phyloP scores from a whole-genome alignment of 2,329 filamentous ascomycete genomes.

The Apiospora marii region DNA sequence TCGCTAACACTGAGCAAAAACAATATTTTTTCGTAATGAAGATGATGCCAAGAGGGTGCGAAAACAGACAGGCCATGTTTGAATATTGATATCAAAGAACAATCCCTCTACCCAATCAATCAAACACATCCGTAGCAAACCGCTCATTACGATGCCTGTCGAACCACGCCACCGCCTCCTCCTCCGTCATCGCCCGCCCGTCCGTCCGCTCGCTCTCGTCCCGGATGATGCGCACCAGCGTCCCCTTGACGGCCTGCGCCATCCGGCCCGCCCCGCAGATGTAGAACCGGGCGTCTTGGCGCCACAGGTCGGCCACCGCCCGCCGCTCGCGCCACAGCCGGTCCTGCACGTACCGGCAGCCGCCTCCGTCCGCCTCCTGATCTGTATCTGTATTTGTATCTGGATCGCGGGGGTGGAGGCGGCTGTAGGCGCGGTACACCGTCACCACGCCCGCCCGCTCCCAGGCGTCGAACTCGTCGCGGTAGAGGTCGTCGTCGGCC shows the following conservation, averaged over 20 bases:
- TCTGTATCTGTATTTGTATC: too few relatives aligned
- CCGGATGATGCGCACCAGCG: conserved; percentile 5
- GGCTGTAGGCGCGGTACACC: conserved; percentile 67
- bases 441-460: conserved; percentile 65
- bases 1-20: too few relatives aligned
- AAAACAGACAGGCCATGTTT: too few relatives aligned
- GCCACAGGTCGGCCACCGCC: conserved; percentile 49
- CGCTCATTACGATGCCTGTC: conserved; percentile 18
- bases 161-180: conserved; percentile 15
- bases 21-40: too few relatives aligned
- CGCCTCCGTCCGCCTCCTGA: conserved; percentile 36
- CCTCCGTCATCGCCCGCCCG: neutral
- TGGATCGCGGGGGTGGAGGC: conserved; percentile 32
- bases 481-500: conserved; percentile 66
- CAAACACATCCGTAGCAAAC: conserved; percentile 18
- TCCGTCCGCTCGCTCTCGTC: neutral
- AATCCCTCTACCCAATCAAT: neutral
- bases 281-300: conserved; percentile 61
- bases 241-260: neutral
- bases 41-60: too few relatives aligned
- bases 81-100: too few relatives aligned
- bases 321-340: conserved; percentile 47
- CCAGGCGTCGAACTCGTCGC: conserved; percentile 66
- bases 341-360: conserved; percentile 58
- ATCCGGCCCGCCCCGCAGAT: conserved; percentile 65